These are phyloP conservation scores for Cucurbita argyrosperma DNA, from an alignment of 306 rosid genomes.

Conservation along the genomic window DNA sequence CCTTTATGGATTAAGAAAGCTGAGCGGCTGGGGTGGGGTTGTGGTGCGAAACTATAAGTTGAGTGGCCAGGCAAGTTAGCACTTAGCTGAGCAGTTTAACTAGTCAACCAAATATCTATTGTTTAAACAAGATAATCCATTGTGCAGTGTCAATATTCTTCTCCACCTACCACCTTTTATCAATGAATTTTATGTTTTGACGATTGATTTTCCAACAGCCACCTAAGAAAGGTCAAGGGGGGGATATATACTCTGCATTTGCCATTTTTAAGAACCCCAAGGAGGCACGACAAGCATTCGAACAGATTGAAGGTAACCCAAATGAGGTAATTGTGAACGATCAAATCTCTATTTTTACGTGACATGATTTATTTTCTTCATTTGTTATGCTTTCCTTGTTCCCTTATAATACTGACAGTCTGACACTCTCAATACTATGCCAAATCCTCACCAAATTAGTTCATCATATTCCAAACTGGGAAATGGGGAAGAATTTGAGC, in stretches of 20 bases:
- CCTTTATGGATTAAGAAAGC: background rate
- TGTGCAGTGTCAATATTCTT: background rate
- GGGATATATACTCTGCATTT: slow-evolving; percentile 31
- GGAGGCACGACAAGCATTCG: slow-evolving; percentile 51
- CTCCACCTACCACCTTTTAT: background rate
- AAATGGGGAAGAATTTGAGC: background rate
- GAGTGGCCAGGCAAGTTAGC: background rate
- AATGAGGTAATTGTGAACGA: slow-evolving; percentile 29
- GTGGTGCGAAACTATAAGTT: background rate
- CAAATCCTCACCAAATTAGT: background rate
- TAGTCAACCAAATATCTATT: background rate
- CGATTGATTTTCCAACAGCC: slow-evolving; percentile 33
- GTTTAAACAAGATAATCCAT: background rate
- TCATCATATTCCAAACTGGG: background rate
- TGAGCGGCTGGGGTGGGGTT: background rate
- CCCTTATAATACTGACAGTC: background rate
- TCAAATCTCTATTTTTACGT: background rate
- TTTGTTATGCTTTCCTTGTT: background rate
- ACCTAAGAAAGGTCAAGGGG: slow-evolving; percentile 27
- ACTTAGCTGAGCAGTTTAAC: background rate
- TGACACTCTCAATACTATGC: background rate
- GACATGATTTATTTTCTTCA: background rate
- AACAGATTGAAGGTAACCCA: slow-evolving; percentile 29
- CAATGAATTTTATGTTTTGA: slow-evolving; percentile 6
- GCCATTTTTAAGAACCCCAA: slow-evolving; percentile 41